Evolutionary conservation across 1,139 yeast species (phyloP).

Genomic region (Diutina siamensis): DNA sequence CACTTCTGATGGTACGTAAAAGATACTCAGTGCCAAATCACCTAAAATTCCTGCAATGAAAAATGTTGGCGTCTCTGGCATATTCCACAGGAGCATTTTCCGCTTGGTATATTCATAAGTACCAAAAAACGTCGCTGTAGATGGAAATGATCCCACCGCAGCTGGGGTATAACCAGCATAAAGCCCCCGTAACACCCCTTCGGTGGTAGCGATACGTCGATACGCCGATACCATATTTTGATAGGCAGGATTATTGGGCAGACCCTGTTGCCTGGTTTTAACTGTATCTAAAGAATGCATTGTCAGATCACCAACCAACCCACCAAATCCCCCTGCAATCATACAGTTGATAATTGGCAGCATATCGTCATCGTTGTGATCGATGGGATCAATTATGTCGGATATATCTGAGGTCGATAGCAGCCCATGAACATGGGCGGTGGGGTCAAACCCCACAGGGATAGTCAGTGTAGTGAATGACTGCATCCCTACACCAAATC

Average conservation of each 20-base stretch:
- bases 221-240: constrained; percentile 60
- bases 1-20: constrained; percentile 97
- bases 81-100: constrained; percentile 46
- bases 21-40: constrained; percentile 80
- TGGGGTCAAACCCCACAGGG: constrained; percentile 17
- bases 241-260: constrained; percentile 58
- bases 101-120: constrained; percentile 80
- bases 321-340: constrained; percentile 92
- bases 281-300: constrained; percentile 97
- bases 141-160: constrained; percentile 81
- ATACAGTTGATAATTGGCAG: constrained; percentile 53
- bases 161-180: constrained; percentile 94
- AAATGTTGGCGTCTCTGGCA: constrained; percentile 59
- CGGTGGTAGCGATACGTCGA: constrained; percentile 59
- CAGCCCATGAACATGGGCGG: constrained; percentile 1
- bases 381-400: constrained; percentile 6
- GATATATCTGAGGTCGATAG: constrained; percentile 1
- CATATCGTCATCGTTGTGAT: constrained; percentile 7
- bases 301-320: constrained; percentile 80
- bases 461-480: constrained; percentile 31
- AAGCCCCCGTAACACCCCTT: constrained; percentile 75
- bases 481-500: constrained; percentile 17
- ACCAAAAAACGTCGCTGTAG: constrained; percentile 86
- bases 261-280: constrained; percentile 93
- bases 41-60: constrained; percentile 83